Conservation (phyloP, 2,329 filamentous ascomycete species). For the Lomentospora prolificans region DNA sequence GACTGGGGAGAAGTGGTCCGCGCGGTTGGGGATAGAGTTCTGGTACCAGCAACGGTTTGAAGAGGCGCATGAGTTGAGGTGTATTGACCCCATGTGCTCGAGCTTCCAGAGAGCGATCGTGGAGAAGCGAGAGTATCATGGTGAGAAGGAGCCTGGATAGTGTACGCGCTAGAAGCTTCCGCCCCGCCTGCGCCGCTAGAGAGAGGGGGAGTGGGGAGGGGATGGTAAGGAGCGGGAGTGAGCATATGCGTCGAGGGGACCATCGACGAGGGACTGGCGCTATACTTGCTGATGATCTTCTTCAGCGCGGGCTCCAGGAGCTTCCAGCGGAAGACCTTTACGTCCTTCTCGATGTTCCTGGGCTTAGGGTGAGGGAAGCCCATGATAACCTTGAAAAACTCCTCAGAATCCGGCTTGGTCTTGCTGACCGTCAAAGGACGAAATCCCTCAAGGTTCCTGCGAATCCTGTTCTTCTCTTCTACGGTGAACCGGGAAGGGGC, state of each 20-base stretch:
- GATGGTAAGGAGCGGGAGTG: slow-evolving; percentile 30
- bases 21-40: slow-evolving; percentile 28
- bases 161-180: slow-evolving; percentile 27
- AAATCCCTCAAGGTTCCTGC: slow-evolving; percentile 91
- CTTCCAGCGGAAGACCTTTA: slow-evolving; percentile 98
- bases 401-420: slow-evolving; percentile 81
- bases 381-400: slow-evolving; percentile 99
- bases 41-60: slow-evolving; percentile 20
- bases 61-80: slow-evolving; percentile 22
- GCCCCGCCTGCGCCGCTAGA: slow-evolving; percentile 21
- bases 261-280: slow-evolving; percentile 35
- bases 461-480: slow-evolving; percentile 96
- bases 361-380: slow-evolving; percentile 91
- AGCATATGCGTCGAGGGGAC: slow-evolving; percentile 26
- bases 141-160: slow-evolving; percentile 30
- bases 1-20: slow-evolving; percentile 26
- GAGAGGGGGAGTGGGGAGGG: slow-evolving; percentile 35
- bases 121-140: slow-evolving; percentile 43
- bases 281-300: slow-evolving; percentile 98
- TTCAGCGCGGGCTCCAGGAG: slow-evolving; percentile 77
- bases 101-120: slow-evolving; percentile 37
- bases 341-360: slow-evolving; percentile 96
- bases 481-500: slow-evolving; percentile 72
- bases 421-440: slow-evolving; percentile 90
- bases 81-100: slow-evolving; percentile 39